Conservation (phyloP, 2,329 filamentous ascomycete species). For the Fusarium foetens region DNA sequence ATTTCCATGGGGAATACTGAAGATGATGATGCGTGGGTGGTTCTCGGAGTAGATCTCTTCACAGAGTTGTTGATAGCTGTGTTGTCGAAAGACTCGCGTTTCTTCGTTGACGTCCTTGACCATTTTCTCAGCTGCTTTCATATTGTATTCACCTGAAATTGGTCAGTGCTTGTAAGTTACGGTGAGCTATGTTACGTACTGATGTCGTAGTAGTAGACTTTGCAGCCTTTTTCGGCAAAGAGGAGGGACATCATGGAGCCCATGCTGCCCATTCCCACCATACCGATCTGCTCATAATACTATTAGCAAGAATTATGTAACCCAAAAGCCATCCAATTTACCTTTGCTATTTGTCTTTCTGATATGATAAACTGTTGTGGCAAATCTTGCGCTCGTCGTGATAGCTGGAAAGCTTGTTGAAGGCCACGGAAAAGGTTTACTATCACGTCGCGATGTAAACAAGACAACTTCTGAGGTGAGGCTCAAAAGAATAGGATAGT, state of each 20-base stretch:
- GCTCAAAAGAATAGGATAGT: neutral
- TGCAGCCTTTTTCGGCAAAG: neutral
- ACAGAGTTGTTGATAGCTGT: neutral
- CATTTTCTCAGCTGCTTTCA: neutral
- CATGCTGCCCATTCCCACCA: conserved; percentile 1
- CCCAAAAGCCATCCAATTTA: too few relatives aligned
- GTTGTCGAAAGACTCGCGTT: neutral
- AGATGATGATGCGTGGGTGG: neutral
- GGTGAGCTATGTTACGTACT: neutral
- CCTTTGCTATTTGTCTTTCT: neutral
- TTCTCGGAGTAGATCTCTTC: neutral
- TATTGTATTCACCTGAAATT: neutral
- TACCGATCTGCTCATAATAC: neutral
- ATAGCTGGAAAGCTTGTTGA: too few relatives aligned
- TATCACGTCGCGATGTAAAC: neutral
- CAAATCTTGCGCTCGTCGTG: neutral
- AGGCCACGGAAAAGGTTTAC: neutral
- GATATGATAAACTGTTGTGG: neutral
- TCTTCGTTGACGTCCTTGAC: neutral
- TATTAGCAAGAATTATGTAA: too few relatives aligned
- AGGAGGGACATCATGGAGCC: conserved; percentile 2
- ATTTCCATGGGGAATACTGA: neutral
- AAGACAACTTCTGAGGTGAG: too few relatives aligned
- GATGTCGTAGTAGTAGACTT: conserved; percentile 3
- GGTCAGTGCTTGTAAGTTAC: rapidly evolving